These are phyloP conservation scores for Glaciozyma antarctica DNA, from an alignment of 768 basidiomycete genomes.

Conservation along the genomic window DNA sequence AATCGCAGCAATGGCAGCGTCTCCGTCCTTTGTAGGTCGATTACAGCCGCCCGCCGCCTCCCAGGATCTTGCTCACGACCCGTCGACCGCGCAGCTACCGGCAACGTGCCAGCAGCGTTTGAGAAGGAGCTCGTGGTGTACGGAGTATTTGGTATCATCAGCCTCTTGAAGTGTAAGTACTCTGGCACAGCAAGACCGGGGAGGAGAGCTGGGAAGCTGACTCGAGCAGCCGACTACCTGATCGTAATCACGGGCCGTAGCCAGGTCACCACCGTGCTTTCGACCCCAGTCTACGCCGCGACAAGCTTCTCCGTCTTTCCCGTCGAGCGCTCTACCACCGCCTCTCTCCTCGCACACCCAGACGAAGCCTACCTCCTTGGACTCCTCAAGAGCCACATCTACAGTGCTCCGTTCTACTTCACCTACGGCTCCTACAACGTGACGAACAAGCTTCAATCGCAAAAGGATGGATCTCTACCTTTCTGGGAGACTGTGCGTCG, in stretches of 20 bases:
- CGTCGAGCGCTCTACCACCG: constrained; percentile 59
- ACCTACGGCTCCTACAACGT: constrained; percentile 76
- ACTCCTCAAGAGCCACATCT: constrained; percentile 74
- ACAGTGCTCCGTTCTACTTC: constrained; percentile 72
- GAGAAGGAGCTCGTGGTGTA: constrained; percentile 41
- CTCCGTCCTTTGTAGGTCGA: constrained; percentile 40
- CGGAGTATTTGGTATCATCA: constrained; percentile 47
- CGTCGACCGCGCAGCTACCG: not conserved
- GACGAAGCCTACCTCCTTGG: constrained; percentile 80
- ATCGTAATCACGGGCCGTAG: constrained; percentile 77
- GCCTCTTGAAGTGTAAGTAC: constrained; percentile 41
- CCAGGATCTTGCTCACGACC: not conserved
- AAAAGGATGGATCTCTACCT: constrained; percentile 53
- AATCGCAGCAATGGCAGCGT: constrained; percentile 40
- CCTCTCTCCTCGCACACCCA: constrained; percentile 57
- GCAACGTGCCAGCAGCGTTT: not conserved
- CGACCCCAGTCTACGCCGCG: constrained; percentile 77
- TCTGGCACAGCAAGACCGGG: not conserved
- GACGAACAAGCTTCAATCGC: constrained; percentile 74
- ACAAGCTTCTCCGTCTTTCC: constrained; percentile 88
- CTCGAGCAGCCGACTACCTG: constrained; percentile 72
- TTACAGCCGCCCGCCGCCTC: not conserved
- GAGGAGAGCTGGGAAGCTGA: not conserved
- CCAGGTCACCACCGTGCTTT: constrained; percentile 65
- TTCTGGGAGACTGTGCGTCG: constrained; percentile 69